Evolutionary conservation across 2,329 filamentous ascomycete species (phyloP), one percentile per base, ranked within the genome.

Genomic region (Arthrinium phaeospermum): DNA sequence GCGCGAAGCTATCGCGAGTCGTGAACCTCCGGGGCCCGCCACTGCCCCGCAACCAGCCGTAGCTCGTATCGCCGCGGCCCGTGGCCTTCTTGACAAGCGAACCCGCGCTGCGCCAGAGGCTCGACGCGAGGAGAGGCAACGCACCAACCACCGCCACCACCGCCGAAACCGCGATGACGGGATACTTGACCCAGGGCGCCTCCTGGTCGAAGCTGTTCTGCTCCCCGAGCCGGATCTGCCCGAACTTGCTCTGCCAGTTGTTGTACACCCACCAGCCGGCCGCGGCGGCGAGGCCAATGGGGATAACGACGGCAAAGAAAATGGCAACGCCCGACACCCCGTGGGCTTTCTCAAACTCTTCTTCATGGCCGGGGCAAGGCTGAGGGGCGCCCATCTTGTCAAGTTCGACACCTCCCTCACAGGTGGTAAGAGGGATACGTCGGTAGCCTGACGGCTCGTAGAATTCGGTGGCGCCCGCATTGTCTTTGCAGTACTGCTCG

Each of bases 181-280:
- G 95, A 76, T 96, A 94, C 78, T 91, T 91, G 79, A 99, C 88
- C 87, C 93, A 94, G 1, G 92, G 90, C 64, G 91, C 90, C 70
- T 97, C 92, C 75, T 89, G 88, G 78, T 95, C 91, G 74, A 95
- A 81, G 83, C 81, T 77, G 76, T 84, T 83, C 75, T 85, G 83
- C 78, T 98, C 96, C 71, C 96, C 96, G 19, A 99, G 90, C 30
- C 94, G 90, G 80, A 99, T 96, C 80, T 96, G 92, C 14, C 96
- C 96, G 80, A 98, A 97, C 80, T 97, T 97, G 82, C 91, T 91
- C 77, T 91, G 91, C 94, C 94, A 98, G 82, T 93, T 93, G 73
- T 86, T 89, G 86, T 92, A 98, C 27, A 96, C 92, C 83, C 91
- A 98, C 86, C 93, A 98, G 51, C 96, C 96, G 19, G 92, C 87